Percentiles rank a stretch among this genome's conserved stretches.
Conservation (phyloP, 345 rosid species). For the Brassica napus region DNA sequence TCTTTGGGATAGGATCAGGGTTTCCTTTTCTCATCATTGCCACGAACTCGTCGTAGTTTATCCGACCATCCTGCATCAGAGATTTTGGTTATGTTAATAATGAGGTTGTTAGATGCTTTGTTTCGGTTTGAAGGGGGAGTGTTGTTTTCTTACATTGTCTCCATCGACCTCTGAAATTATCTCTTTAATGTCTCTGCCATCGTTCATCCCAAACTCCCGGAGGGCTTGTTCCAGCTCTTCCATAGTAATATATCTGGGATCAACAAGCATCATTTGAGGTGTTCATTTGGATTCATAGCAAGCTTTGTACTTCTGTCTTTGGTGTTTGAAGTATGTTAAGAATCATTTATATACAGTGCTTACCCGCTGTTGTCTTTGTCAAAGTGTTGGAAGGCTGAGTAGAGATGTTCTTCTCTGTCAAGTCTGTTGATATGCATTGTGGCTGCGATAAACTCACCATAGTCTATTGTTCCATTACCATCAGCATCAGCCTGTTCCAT, state of each 20-base stretch:
- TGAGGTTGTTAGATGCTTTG: constrained; percentile 9
- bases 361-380: constrained; percentile 84
- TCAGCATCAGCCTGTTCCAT: constrained; percentile 50
- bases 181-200: constrained; percentile 62
- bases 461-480: constrained; percentile 62
- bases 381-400: constrained; percentile 72
- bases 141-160: constrained; percentile 51
- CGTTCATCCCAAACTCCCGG: constrained; percentile 54
- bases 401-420: constrained; percentile 76
- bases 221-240: constrained; percentile 69
- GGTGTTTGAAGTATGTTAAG: not conserved
- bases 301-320: not conserved
- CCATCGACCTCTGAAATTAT: constrained; percentile 57
- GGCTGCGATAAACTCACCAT: constrained; percentile 63
- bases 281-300: not conserved
- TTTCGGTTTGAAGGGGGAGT: constrained; percentile 9
- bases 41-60: constrained; percentile 92
- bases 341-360: constrained; percentile 10
- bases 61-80: constrained; percentile 70
- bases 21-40: constrained; percentile 99
- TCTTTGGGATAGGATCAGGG: constrained; percentile 77
- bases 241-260: constrained; percentile 53
- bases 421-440: constrained; percentile 67
- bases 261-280: constrained; percentile 12
- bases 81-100: not conserved